Conservation (phyloP, 371 early-diverging fungal genomes). For the Smittium culicis region DNA sequence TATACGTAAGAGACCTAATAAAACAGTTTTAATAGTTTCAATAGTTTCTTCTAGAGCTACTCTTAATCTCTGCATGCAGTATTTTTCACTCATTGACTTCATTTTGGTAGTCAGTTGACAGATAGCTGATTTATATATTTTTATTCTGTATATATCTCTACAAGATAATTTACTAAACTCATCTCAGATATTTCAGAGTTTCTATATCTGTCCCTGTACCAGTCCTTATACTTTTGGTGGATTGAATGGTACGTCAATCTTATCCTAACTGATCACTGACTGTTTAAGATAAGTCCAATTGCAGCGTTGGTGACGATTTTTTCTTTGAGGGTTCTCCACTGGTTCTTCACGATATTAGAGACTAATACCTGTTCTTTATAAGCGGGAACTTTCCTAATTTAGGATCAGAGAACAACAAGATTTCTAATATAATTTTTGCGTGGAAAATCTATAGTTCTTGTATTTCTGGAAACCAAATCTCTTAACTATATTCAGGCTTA, state of each 20-base stretch:
- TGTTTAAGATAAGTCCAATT: background rate
- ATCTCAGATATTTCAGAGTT: background rate
- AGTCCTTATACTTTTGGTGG: background rate
- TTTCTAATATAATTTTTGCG: background rate
- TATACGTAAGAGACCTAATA: background rate
- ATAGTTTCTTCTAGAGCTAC: background rate
- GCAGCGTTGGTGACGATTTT: background rate
- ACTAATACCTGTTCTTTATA: constrained; percentile 1
- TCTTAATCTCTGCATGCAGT: background rate
- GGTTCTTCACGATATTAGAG: background rate
- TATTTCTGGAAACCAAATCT: background rate
- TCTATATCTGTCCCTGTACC: background rate
- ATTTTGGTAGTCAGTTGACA: background rate
- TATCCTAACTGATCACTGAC: background rate
- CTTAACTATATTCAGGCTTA: background rate
- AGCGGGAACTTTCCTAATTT: background rate
- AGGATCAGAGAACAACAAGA: background rate
- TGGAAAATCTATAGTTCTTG: background rate
- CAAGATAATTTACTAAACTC: background rate
- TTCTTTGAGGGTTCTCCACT: background rate
- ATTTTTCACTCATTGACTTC: background rate
- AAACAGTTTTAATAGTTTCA: background rate
- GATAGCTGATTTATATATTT: background rate
- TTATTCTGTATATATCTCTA: background rate
- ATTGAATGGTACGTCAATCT: background rate